Evolutionary conservation across 1,139 yeast genomes (phyloP).

Genomic region (Nakaseomyces uthaithaninus): DNA sequence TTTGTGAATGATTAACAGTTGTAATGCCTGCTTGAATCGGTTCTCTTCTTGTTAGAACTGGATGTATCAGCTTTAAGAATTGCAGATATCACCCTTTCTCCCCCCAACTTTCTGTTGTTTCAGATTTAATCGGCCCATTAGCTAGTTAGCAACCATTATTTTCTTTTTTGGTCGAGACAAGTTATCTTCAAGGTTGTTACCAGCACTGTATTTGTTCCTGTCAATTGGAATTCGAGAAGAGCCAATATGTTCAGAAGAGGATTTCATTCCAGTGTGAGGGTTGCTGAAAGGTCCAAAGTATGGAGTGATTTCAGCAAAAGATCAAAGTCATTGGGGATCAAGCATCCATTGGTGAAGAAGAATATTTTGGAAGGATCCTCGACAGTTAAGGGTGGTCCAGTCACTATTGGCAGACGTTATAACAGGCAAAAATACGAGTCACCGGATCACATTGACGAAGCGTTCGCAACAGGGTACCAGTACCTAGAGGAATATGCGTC

Average conservation of each 20-base stretch:
- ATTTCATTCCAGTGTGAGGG: constrained; percentile 6
- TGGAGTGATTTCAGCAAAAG: constrained; percentile 25
- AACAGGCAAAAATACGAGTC: constrained; percentile 50
- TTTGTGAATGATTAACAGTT: too few species aligned
- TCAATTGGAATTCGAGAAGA: neutral
- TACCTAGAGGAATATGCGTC: constrained; percentile 44
- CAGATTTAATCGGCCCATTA: too few species aligned
- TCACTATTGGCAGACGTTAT: constrained; percentile 37
- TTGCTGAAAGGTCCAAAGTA: constrained; percentile 7
- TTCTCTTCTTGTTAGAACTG: too few species aligned
- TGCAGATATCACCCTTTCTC: too few species aligned
- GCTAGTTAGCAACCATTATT: too few species aligned
- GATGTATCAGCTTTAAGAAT: too few species aligned
- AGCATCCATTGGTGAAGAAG: constrained; percentile 15
- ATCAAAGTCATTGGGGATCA: constrained; percentile 18
- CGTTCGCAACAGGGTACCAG: constrained; percentile 61
- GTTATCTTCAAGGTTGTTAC: too few species aligned
- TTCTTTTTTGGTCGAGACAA: too few species aligned
- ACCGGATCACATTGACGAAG: constrained; percentile 62
- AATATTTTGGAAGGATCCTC: constrained; percentile 14
- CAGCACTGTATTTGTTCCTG: too few species aligned
- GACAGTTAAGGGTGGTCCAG: constrained; percentile 3
- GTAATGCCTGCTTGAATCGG: too few species aligned
- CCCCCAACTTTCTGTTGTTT: too few species aligned
- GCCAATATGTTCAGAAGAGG: constrained; percentile 5